Percentiles rank a stretch among this genome's conserved stretches.
Conservation (phyloP, 2,329 filamentous ascomycete genomes). For the Phaeosphaeriaceae sp. region DNA sequence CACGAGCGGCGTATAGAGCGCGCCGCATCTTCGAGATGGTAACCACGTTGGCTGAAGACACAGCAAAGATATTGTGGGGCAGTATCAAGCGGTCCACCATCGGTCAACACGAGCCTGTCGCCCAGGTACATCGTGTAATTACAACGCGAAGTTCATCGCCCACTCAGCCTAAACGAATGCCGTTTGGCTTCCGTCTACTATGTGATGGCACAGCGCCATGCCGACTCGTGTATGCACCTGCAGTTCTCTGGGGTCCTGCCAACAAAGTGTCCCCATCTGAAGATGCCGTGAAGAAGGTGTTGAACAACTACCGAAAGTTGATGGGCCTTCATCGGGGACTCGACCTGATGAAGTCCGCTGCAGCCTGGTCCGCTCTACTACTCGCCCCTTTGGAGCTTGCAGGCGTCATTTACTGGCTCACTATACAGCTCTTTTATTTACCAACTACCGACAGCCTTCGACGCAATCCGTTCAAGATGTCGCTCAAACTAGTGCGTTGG, state of each 20-base stretch:
- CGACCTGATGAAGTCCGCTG: neutral
- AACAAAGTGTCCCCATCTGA: neutral
- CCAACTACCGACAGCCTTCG: neutral
- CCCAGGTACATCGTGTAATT: neutral
- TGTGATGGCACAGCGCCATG: neutral
- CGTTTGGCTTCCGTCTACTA: neutral
- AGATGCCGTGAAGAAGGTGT: neutral
- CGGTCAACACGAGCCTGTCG: neutral
- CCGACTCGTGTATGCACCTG: neutral
- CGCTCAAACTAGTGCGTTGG: neutral
- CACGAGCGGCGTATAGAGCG: constrained; percentile 1
- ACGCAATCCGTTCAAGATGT: neutral
- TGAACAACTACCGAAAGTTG: neutral
- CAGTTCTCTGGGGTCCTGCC: neutral
- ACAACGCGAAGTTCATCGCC: neutral
- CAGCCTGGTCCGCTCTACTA: neutral
- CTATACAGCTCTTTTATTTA: neutral
- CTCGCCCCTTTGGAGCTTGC: neutral
- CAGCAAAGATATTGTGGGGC: neutral
- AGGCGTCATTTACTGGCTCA: neutral
- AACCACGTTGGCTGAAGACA: neutral
- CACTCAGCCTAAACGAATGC: neutral
- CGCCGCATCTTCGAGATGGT: neutral
- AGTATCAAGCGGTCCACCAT: neutral
- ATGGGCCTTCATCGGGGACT: neutral